Conservation (phyloP, 495 filamentous ascomycete genomes). For the Penicillium lividum region DNA sequence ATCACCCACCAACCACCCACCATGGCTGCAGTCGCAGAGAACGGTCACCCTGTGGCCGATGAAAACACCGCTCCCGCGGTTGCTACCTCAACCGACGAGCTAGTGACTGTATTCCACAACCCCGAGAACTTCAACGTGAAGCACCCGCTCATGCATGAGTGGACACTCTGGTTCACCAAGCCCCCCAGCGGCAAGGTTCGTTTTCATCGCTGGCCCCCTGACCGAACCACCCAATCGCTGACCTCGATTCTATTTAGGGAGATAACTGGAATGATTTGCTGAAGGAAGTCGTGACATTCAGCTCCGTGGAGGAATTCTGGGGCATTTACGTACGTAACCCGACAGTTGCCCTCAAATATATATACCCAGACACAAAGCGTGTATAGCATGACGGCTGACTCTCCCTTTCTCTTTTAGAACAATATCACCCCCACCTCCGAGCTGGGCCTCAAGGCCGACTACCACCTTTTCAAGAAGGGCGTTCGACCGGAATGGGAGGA, state of each 20-base stretch:
- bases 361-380: background rate
- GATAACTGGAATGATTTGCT: conserved; percentile 98
- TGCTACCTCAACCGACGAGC: conserved; percentile 33
- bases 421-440: conserved; percentile 97
- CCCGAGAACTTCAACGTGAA: conserved; percentile 99
- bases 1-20: conserved; percentile 15
- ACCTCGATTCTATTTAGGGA: conserved; percentile 55
- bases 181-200: conserved; percentile 92
- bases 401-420: conserved; percentile 62
- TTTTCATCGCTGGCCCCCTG: background rate
- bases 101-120: conserved; percentile 92
- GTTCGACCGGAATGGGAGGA: conserved; percentile 99
- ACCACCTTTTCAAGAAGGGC: conserved; percentile 98
- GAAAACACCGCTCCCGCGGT: conserved; percentile 43
- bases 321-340: conserved; percentile 83
- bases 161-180: conserved; percentile 99
- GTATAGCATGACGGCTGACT: background rate
- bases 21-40: conserved; percentile 49
- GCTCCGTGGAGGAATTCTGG: conserved; percentile 99
- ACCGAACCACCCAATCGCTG: conserved; percentile 14
- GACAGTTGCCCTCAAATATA: background rate
- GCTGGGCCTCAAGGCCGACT: conserved; percentile 94
- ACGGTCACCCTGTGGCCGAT: conserved; percentile 40
- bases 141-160: conserved; percentile 92
- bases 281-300: conserved; percentile 97